Evolutionary conservation across 2,329 filamentous ascomycete genomes (phyloP).

Genomic region (Cytospora leucostoma): DNA sequence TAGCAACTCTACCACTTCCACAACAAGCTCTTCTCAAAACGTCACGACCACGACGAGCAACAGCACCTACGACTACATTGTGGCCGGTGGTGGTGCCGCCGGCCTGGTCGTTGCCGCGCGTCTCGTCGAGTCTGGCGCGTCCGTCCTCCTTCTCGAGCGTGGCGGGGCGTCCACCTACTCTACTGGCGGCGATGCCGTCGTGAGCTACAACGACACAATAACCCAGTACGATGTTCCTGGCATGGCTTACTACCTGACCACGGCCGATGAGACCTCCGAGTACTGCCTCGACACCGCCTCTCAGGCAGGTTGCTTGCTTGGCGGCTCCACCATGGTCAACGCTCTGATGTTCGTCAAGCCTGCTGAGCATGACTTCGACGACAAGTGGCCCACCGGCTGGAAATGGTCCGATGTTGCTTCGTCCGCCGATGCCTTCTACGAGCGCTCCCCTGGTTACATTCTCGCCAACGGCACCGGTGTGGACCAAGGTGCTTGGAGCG

Average conservation of each 20-base stretch:
- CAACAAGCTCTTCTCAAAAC: slow-evolving; percentile 25
- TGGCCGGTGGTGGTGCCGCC: slow-evolving; percentile 42
- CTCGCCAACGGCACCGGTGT: slow-evolving; percentile 31
- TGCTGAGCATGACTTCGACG: slow-evolving; percentile 35
- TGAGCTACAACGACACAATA: slow-evolving; percentile 39
- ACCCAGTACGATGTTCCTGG: slow-evolving; percentile 38
- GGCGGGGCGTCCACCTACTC: slow-evolving; percentile 39
- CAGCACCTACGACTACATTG: slow-evolving; percentile 44
- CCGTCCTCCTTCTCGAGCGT: slow-evolving; percentile 43
- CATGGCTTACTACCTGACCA: slow-evolving; percentile 33
- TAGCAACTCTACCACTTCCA: slow-evolving; percentile 22
- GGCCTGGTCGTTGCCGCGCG: slow-evolving; percentile 41
- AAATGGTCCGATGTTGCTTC: slow-evolving; percentile 33
- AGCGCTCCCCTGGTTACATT: slow-evolving; percentile 34
- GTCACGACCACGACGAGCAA: slow-evolving; percentile 35
- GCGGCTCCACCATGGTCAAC: slow-evolving; percentile 40
- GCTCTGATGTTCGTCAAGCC: slow-evolving; percentile 40
- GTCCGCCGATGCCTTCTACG: slow-evolving; percentile 34
- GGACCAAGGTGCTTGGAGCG: slow-evolving; percentile 27
- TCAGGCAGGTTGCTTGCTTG: slow-evolving; percentile 41
- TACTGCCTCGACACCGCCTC: slow-evolving; percentile 41
- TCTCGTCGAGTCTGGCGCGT: slow-evolving; percentile 41
- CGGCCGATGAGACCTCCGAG: slow-evolving; percentile 29
- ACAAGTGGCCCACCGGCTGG: slow-evolving; percentile 38
- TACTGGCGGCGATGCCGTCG: slow-evolving; percentile 35